phyloP scores from a whole-genome alignment of 2,329 filamentous ascomycete species.

The Fusarium caatingaense region DNA sequence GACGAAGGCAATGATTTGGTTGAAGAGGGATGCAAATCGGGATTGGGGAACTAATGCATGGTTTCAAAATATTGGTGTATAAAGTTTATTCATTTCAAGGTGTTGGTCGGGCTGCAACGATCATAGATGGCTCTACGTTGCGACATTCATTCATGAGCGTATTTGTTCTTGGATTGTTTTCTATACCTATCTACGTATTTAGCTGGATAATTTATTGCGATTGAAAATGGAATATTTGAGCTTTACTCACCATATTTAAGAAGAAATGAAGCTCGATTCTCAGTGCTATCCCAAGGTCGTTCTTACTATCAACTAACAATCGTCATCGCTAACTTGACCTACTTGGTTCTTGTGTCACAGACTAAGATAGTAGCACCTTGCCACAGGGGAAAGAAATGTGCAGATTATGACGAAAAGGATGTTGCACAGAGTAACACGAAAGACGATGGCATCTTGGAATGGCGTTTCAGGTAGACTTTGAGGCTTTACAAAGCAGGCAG shows the following conservation, averaged over 20 bases:
- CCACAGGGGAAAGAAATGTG: neutral
- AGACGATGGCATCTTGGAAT: neutral
- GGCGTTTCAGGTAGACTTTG: neutral
- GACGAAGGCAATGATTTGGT: neutral
- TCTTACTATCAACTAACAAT: neutral
- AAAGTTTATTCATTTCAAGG: neutral
- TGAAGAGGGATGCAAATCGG: neutral
- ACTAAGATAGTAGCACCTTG: neutral
- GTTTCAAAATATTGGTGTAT: neutral
- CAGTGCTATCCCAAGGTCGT: neutral
- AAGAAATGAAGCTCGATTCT: too few species aligned
- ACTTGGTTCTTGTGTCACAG: neutral
- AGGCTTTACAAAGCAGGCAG: neutral
- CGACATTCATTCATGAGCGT: slow-evolving; percentile 4
- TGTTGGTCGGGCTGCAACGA: neutral
- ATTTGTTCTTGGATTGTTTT: neutral
- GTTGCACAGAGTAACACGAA: neutral
- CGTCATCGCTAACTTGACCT: neutral
- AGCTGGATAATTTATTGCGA: neutral
- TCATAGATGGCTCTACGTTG: neutral
- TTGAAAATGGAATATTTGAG: neutral
- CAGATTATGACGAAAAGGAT: neutral
- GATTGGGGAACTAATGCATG: neutral
- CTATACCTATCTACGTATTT: neutral
- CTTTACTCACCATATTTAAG: too few species aligned